These are phyloP conservation scores for Xylaria scruposa DNA, from an alignment of 495 filamentous ascomycete genomes.

Conservation along the genomic window DNA sequence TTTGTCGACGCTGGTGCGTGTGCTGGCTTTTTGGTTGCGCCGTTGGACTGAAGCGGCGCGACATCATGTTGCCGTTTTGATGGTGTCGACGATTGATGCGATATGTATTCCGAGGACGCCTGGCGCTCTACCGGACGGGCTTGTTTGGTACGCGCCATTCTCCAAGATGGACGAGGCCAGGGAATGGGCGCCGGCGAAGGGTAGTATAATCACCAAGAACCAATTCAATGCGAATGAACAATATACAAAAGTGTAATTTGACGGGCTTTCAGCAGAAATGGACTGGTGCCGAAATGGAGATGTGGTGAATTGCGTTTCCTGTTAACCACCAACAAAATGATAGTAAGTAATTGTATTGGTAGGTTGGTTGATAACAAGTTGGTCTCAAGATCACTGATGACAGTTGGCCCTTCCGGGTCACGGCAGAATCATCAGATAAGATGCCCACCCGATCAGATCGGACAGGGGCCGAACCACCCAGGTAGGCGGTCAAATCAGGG, in stretches of 20 bases:
- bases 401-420: slow-evolving; percentile 34
- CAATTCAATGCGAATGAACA: neutral
- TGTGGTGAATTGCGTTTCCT: neutral
- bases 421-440: slow-evolving; percentile 38
- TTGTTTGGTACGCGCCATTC: slow-evolving; percentile 78
- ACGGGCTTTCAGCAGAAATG: neutral
- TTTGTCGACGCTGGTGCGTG: slow-evolving; percentile 36
- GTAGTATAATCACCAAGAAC: neutral
- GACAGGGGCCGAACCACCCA: neutral
- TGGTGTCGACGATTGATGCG: slow-evolving; percentile 43
- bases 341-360: neutral
- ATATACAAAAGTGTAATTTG: neutral
- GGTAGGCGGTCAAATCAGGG: slow-evolving; percentile 19
- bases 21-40: slow-evolving; percentile 41
- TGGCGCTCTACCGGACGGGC: slow-evolving; percentile 68
- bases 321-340: neutral
- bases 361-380: slow-evolving; percentile 13
- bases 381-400: slow-evolving; percentile 37
- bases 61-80: slow-evolving; percentile 39
- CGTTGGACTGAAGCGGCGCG: slow-evolving; percentile 46
- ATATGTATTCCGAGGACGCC: slow-evolving; percentile 66
- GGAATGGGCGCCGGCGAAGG: neutral
- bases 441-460: slow-evolving; percentile 16
- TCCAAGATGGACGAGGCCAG: slow-evolving; percentile 4
- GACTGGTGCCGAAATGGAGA: neutral